A percentile compares a stretch with the other conserved stretches of the same genome.
These are phyloP conservation scores for Aspergillus clavatus DNA, from an alignment of 2,329 filamentous ascomycete species.

Conservation along the genomic window DNA sequence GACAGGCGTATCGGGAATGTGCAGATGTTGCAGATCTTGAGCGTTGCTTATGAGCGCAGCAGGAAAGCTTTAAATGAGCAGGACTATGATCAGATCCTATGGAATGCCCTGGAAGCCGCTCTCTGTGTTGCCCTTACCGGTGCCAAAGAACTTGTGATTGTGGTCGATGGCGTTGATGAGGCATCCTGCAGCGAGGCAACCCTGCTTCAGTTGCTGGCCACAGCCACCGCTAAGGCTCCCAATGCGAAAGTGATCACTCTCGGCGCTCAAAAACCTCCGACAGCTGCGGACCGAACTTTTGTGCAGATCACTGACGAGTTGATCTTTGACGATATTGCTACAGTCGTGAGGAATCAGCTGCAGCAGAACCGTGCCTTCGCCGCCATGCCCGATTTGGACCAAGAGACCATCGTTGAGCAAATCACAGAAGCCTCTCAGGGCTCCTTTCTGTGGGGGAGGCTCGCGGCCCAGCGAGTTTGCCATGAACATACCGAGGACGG, in stretches of 20 bases:
- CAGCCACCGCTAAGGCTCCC: slow-evolving; percentile 17
- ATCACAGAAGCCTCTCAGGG: slow-evolving; percentile 32
- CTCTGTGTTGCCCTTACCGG: slow-evolving; percentile 25
- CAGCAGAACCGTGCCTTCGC: slow-evolving; percentile 21
- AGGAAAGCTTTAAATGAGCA: slow-evolving; percentile 18
- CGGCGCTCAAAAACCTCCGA: slow-evolving; percentile 20
- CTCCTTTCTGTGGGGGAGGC: slow-evolving; percentile 40
- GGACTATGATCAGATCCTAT: slow-evolving; percentile 35
- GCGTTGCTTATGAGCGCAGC: slow-evolving; percentile 27
- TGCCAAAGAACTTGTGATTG: slow-evolving; percentile 34
- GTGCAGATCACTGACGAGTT: slow-evolving; percentile 29
- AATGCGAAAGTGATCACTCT: slow-evolving; percentile 31
- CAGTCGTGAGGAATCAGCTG: slow-evolving; percentile 29
- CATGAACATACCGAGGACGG: slow-evolving; percentile 22
- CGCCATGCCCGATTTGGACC: slow-evolving; percentile 27
- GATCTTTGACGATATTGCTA: slow-evolving; percentile 36
- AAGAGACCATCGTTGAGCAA: slow-evolving; percentile 29
- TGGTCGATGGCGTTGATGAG: slow-evolving; percentile 40
- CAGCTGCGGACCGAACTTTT: slow-evolving; percentile 9
- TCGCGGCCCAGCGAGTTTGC: slow-evolving; percentile 28
- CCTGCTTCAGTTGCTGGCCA: slow-evolving; percentile 26
- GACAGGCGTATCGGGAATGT: slow-evolving; percentile 38
- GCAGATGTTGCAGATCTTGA: slow-evolving; percentile 34
- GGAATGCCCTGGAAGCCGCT: slow-evolving; percentile 30
- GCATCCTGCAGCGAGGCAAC: slow-evolving; percentile 25